Base-by-base conservation (phyloP, 306 rosid species). In the Bauhinia variegata region DNA sequence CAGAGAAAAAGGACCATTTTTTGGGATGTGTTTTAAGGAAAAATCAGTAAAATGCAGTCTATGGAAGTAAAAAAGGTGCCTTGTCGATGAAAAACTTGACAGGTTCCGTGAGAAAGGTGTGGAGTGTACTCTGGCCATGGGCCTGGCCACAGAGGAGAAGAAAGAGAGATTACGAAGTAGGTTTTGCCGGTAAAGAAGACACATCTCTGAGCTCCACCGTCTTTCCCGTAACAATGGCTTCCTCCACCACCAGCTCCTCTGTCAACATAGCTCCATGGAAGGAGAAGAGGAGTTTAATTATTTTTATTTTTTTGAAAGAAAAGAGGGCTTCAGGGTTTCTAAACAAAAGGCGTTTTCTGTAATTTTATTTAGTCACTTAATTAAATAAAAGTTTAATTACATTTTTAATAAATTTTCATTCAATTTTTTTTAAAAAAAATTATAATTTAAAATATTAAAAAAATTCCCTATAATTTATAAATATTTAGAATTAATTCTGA, bases 61-160 rank as follows among this genome's bases (percentile, higher is more conserved):
- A 8, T 16, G 69, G 4, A 71, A 50, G 68, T 75, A 60, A 12
- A 73, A 65, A 49, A 43, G 68, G 59, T 54, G 67, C 13, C 61
- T 58, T 44, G 32, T 84, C 7, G 77, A 23, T 47, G 80, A 75
- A 63, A 64, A 17, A 49, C 44, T 17, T 17, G 47, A 54, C 19
- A 75, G 83, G 70, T 56, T 73, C 9, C 2, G 28, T 23, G 83
- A 59, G n/a, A 77, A 74, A 37, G 83, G 65, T 41, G 76, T 11
- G 11, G 75, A 65, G 31, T 60, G 63, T 62, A 71, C 74, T 73
- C 92, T 67, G 71, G 68, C 75, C 95, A 89, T 85, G 18, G 66
- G 39, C 47, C 17, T 1, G 69, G 52, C 32, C n/a, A 52, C 65
- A 12, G 85, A 71, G 53, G 84, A 74, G 14, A 68, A 28, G 19